Evolutionary conservation across 1,284 basidiomycete species (phyloP).

Genomic region (Cystobasidium sp.): DNA sequence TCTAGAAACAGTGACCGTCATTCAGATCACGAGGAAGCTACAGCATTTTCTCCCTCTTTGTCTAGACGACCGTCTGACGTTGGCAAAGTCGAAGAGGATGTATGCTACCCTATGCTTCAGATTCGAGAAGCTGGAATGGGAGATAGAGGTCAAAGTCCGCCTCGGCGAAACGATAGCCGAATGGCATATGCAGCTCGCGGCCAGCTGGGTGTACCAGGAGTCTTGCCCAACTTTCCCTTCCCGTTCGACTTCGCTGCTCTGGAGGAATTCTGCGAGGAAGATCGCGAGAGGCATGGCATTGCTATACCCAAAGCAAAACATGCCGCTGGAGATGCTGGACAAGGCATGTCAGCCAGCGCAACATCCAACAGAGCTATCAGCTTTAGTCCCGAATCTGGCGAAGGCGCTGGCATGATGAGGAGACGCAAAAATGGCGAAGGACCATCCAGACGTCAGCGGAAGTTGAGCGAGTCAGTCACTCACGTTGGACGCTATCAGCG

Average conservation of each 20-base stretch:
- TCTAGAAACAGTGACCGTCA: slow-evolving; percentile 15
- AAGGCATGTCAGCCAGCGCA: slow-evolving; percentile 36
- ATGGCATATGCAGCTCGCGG: slow-evolving; percentile 30
- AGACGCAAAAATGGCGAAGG: slow-evolving; percentile 49
- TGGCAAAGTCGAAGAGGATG: slow-evolving; percentile 44
- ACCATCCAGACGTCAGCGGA: slow-evolving; percentile 69
- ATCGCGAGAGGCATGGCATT: slow-evolving; percentile 63
- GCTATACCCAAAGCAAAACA: slow-evolving; percentile 58
- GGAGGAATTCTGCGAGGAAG: slow-evolving; percentile 77
- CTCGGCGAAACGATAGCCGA: slow-evolving; percentile 15
- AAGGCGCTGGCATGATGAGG: slow-evolving; percentile 46
- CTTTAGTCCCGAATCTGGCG: slow-evolving; percentile 55
- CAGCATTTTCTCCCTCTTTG: slow-evolving; percentile 47
- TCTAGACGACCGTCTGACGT: slow-evolving; percentile 37
- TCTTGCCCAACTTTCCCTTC: slow-evolving; percentile 53
- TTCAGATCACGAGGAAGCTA: slow-evolving; percentile 42
- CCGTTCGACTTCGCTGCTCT: slow-evolving; percentile 76
- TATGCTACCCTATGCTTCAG: slow-evolving; percentile 44
- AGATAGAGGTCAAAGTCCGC: slow-evolving; percentile 19
- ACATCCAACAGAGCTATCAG: slow-evolving; percentile 23
- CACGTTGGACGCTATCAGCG: slow-evolving; percentile 63
- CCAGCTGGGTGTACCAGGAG: slow-evolving; percentile 49
- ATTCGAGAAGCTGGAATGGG: slow-evolving; percentile 41
- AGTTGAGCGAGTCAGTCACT: slow-evolving; percentile 77
- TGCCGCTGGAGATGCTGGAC: background rate